phyloP scores from a whole-genome alignment of 352 stramenopile genomes.

The Phytophthora nicotianae region DNA sequence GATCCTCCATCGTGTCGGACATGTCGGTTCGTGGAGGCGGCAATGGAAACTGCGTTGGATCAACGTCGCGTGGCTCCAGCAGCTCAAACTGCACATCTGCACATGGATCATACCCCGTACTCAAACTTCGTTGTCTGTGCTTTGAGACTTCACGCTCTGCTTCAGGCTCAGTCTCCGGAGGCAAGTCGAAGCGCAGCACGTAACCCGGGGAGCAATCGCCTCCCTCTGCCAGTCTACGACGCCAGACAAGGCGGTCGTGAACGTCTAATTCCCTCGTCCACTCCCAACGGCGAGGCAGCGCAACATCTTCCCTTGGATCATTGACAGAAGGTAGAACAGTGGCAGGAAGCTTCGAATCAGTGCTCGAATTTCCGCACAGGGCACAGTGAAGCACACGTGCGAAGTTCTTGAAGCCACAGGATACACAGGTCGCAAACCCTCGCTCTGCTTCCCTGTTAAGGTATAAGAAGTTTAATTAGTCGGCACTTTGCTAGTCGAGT shows the following conservation, averaged over 20 bases:
- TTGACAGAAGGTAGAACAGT: slow-evolving; percentile 2
- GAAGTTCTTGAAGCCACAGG: slow-evolving; percentile 65
- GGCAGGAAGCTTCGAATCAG: not conserved
- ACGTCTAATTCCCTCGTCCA: slow-evolving; percentile 51
- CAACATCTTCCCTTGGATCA: not conserved
- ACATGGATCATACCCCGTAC: slow-evolving; percentile 33
- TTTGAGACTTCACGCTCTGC: slow-evolving; percentile 16
- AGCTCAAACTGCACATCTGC: slow-evolving; percentile 38
- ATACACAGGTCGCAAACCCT: slow-evolving; percentile 41
- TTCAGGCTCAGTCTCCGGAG: slow-evolving; percentile 36
- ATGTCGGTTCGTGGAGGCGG: slow-evolving; percentile 18
- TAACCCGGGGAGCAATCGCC: slow-evolving; percentile 37
- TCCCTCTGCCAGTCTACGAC: slow-evolving; percentile 29
- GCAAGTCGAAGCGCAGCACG: slow-evolving; percentile 39
- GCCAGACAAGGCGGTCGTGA: slow-evolving; percentile 46
- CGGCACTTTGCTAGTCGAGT: slow-evolving; percentile 1
- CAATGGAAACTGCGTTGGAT: slow-evolving; percentile 34
- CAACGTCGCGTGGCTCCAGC: slow-evolving; percentile 29
- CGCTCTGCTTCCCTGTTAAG: slow-evolving; percentile 39
- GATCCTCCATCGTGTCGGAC: slow-evolving; percentile 29
- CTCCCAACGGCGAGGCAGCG: slow-evolving; percentile 40
- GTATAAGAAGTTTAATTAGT: slow-evolving; percentile 2
- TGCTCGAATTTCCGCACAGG: slow-evolving; percentile 40
- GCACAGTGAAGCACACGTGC: slow-evolving; percentile 39
- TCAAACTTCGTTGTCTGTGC: slow-evolving; percentile 29